These are phyloP conservation scores for Xylariaceae sp. DNA, from an alignment of 2,329 filamentous ascomycete genomes.

Conservation along the genomic window DNA sequence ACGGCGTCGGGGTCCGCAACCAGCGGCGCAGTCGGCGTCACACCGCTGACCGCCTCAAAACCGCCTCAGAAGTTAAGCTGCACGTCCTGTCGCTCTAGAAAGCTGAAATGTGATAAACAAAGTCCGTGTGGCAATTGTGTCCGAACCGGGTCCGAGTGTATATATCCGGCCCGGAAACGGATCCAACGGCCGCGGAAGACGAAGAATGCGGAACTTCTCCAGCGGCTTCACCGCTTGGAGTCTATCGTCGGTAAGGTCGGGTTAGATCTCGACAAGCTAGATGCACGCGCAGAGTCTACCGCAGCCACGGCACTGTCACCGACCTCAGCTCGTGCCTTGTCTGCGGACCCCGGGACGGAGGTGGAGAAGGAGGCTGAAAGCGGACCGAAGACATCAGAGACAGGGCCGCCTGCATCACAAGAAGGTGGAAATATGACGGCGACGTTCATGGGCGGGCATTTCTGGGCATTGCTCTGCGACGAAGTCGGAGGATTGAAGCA, in stretches of 20 bases:
- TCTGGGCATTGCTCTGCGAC: conserved; percentile 41
- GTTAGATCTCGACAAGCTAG: conserved; percentile 22
- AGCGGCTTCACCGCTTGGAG: conserved; percentile 42
- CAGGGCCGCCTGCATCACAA: conserved; percentile 27
- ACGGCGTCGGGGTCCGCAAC: no score
- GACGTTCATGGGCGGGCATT: conserved; percentile 42
- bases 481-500: conserved; percentile 44
- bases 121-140: conserved; percentile 54
- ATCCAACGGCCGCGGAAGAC: conserved; percentile 38
- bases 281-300: not conserved
- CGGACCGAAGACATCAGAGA: conserved; percentile 7
- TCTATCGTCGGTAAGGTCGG: conserved; percentile 43
- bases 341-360: not conserved
- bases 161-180: conserved; percentile 43
- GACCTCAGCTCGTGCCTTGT: not conserved
- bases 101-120: conserved; percentile 56
- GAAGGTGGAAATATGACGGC: no score
- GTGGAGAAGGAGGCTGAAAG: not conserved
- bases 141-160: conserved; percentile 44
- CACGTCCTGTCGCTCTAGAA: conserved; percentile 59
- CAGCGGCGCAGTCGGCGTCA: no score
- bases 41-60: no score
- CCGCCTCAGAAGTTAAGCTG: conserved; percentile 43
- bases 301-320: not conserved
- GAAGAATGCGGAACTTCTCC: conserved; percentile 42